These are phyloP conservation scores for Coelastrella sp. DNA, from an alignment of 139 green algal species.

Conservation along the genomic window DNA sequence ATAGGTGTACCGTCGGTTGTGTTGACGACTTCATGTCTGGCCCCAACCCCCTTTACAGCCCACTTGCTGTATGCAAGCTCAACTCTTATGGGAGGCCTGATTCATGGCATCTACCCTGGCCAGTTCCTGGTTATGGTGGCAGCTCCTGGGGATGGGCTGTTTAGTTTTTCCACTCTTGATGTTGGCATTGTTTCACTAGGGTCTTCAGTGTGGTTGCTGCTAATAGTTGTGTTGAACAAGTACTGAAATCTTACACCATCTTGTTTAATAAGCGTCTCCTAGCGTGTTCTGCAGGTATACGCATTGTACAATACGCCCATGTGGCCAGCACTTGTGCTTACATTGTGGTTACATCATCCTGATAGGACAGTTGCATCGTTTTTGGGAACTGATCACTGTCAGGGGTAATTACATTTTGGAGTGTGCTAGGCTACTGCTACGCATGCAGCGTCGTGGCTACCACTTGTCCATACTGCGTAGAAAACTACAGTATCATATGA, in stretches of 20 bases:
- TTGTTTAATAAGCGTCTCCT: not conserved
- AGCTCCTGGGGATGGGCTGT: not conserved
- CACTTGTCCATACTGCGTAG: not conserved
- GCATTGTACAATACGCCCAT: not conserved
- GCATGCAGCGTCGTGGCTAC: not conserved
- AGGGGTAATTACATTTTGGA: not conserved
- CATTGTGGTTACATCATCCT: not conserved
- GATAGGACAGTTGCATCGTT: not conserved
- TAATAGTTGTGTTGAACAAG: not conserved
- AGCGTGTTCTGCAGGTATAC: not conserved
- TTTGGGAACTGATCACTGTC: not conserved
- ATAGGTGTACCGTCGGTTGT: conserved; percentile 1
- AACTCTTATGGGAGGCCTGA: not conserved
- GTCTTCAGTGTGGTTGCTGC: not conserved
- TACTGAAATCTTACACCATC: not conserved
- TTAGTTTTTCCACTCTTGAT: not conserved
- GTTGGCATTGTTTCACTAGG: not conserved
- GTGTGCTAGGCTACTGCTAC: not conserved
- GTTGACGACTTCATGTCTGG: conserved; percentile 14
- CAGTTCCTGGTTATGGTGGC: not conserved
- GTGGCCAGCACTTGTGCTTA: not conserved
- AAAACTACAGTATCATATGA: not conserved
- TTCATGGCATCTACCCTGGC: not conserved
- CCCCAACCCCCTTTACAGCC: not conserved
- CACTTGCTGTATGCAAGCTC: not conserved